Percentiles rank a stretch among this genome's conserved stretches.
phyloP scores from a whole-genome alignment of 2,329 filamentous ascomycete species.

The Talaromyces funiculosus region DNA sequence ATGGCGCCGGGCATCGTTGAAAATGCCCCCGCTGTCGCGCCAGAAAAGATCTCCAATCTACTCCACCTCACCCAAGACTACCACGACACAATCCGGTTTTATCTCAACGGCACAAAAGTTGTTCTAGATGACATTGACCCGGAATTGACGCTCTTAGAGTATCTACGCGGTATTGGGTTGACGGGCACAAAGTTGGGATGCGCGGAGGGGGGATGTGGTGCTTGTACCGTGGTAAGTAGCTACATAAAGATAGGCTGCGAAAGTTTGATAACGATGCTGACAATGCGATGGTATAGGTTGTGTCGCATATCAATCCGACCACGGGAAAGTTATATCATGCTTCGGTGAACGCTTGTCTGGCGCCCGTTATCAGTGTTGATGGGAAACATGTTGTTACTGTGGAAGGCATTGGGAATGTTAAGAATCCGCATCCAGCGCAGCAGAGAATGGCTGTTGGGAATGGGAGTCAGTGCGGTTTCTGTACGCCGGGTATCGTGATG shows the following conservation, averaged over 20 bases:
- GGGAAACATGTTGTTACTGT: slow-evolving; percentile 98
- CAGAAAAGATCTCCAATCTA: slow-evolving; percentile 44
- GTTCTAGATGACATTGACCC: slow-evolving; percentile 82
- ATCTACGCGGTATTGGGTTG: slow-evolving; percentile 83
- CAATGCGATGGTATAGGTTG: slow-evolving; percentile 48
- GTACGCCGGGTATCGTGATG: slow-evolving; percentile 96
- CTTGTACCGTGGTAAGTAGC: slow-evolving; percentile 72
- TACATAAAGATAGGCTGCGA: background rate
- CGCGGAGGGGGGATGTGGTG: slow-evolving; percentile 92
- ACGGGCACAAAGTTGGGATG: slow-evolving; percentile 96
- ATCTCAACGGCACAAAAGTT: slow-evolving; percentile 88
- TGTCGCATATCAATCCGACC: slow-evolving; percentile 89
- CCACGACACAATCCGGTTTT: slow-evolving; percentile 86
- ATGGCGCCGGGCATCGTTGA: slow-evolving; percentile 57
- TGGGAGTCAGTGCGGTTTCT: slow-evolving; percentile 93
- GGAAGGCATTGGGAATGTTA: slow-evolving; percentile 86
- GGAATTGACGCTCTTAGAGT: slow-evolving; percentile 86
- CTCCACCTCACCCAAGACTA: slow-evolving; percentile 66
- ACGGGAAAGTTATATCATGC: slow-evolving; percentile 93
- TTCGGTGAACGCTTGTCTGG: slow-evolving; percentile 91
- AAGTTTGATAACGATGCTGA: slow-evolving; percentile 6
- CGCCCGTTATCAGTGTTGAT: slow-evolving; percentile 85
- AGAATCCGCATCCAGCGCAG: slow-evolving; percentile 81
- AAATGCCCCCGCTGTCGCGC: slow-evolving; percentile 39
- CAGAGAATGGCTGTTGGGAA: slow-evolving; percentile 87